phyloP scores from a whole-genome alignment of 2,329 filamentous ascomycete genomes.

The Fusarium sp. region DNA sequence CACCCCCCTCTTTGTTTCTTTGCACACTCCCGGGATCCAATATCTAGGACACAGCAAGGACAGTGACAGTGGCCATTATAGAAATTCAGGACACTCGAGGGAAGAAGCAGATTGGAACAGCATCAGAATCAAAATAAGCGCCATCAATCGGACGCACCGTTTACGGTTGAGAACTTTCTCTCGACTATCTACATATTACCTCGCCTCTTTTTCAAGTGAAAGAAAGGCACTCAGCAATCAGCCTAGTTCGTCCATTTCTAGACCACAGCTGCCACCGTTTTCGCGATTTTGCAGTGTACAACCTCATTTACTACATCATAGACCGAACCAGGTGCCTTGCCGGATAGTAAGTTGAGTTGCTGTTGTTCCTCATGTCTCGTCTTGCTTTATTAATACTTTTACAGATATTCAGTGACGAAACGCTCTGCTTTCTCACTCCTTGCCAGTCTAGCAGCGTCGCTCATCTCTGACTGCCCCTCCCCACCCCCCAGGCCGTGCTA shows the following conservation, averaged over 20 bases:
- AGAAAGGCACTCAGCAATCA: neutral
- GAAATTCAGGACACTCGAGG: neutral
- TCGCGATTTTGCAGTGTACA: neutral
- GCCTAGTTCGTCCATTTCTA: neutral
- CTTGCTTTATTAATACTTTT: neutral
- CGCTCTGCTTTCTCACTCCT: neutral
- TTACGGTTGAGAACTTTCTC: neutral
- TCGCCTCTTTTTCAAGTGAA: neutral
- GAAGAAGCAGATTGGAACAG: neutral
- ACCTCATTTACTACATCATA: neutral
- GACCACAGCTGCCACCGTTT: neutral
- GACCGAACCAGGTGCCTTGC: neutral
- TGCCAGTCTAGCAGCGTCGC: neutral
- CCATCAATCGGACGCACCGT: neutral
- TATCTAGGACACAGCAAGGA: slow-evolving; percentile 7
- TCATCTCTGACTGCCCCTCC: slow-evolving; percentile 4
- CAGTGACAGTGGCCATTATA: neutral
- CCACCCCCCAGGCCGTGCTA: slow-evolving; percentile 31
- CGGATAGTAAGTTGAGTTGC: neutral
- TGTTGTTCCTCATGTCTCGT: neutral
- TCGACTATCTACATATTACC: neutral
- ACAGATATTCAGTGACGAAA: neutral
- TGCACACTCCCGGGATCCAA: neutral
- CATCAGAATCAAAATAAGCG: neutral
- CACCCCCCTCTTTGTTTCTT: slow-evolving; percentile 19